Evolutionary conservation across 139 green algal genomes (phyloP).

Genomic region (Raphidocelis subcapitata): DNA sequence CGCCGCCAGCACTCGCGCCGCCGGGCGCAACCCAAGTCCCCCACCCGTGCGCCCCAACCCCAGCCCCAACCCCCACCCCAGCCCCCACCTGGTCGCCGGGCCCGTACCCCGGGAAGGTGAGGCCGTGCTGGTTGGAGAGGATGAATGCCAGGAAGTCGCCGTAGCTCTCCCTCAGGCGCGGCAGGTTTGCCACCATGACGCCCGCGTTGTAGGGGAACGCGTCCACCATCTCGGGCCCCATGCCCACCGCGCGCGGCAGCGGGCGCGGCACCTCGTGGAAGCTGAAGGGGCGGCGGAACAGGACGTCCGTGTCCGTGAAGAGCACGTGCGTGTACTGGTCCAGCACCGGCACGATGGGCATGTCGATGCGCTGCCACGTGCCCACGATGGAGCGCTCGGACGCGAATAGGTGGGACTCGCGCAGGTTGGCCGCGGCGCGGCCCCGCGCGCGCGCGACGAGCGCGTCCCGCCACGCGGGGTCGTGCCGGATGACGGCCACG

Average conservation of each 20-base stretch:
- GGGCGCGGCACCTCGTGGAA: conserved; percentile 32
- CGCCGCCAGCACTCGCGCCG: no score
- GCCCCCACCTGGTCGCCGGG: conserved; percentile 36
- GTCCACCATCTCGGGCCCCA: conserved; percentile 9
- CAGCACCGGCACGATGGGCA: conserved; percentile 24
- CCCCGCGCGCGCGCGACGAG: conserved; percentile 22
- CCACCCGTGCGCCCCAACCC: no score
- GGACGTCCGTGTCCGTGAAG: conserved; percentile 43
- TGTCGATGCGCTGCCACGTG: conserved; percentile 30
- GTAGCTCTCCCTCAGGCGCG: conserved; percentile 16
- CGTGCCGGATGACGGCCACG: conserved; percentile 37
- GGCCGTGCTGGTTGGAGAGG: conserved; percentile 25
- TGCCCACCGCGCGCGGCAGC: conserved; percentile 23
- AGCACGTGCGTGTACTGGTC: conserved; percentile 46
- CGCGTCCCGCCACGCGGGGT: conserved; percentile 28
- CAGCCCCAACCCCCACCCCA: conserved; percentile 13
- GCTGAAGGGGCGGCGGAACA: conserved; percentile 24
- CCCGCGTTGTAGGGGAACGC: conserved; percentile 23
- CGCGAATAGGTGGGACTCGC: conserved; percentile 14
- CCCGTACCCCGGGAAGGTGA: conserved; percentile 29
- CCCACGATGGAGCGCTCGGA: conserved; percentile 9
- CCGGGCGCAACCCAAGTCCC: no score
- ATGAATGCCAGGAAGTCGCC: conserved; percentile 27
- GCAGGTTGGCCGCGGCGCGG: neutral
- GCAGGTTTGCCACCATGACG: conserved; percentile 31